These are phyloP conservation scores for Candida awuae DNA, from an alignment of 805 yeast genomes.

Conservation along the genomic window DNA sequence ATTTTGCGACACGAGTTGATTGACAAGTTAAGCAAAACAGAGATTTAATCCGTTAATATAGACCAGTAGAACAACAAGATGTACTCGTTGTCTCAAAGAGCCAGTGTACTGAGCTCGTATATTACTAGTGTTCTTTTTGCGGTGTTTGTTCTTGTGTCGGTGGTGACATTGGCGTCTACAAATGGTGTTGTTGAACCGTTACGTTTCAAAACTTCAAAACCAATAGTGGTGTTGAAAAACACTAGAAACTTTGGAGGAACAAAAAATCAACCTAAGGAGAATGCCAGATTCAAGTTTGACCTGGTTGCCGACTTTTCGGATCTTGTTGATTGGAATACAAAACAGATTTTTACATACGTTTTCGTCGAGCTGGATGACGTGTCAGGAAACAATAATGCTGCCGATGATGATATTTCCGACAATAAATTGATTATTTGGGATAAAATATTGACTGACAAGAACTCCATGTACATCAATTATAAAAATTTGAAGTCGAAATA, in stretches of 20 bases:
- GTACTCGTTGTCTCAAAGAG: slow-evolving; percentile 9
- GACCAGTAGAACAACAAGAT: background rate
- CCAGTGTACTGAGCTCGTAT: slow-evolving; percentile 6
- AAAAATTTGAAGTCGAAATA: slow-evolving; percentile 59
- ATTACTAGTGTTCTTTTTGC: slow-evolving; percentile 44
- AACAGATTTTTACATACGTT: slow-evolving; percentile 86
- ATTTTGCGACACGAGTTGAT: background rate
- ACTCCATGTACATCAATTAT: slow-evolving; percentile 51
- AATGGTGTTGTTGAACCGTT: slow-evolving; percentile 40
- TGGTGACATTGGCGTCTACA: slow-evolving; percentile 19
- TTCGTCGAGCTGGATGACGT: slow-evolving; percentile 58
- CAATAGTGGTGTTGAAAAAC: slow-evolving; percentile 13
- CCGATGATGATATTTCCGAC: background rate
- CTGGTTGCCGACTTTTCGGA: slow-evolving; percentile 66
- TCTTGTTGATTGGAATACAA: slow-evolving; percentile 93
- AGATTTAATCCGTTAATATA: background rate
- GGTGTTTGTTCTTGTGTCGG: slow-evolving; percentile 39
- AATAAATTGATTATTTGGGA: slow-evolving; percentile 83
- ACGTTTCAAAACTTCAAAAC: slow-evolving; percentile 25
- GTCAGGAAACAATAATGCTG: background rate
- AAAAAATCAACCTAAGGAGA: slow-evolving; percentile 65
- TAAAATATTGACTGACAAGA: slow-evolving; percentile 53
- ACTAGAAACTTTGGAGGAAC: slow-evolving; percentile 46
- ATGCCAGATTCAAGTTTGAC: slow-evolving; percentile 63
- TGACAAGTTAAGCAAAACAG: background rate